phyloP scores from a whole-genome alignment of 2,329 filamentous ascomycete species.

The Neofusicoccum kwambonambiense region DNA sequence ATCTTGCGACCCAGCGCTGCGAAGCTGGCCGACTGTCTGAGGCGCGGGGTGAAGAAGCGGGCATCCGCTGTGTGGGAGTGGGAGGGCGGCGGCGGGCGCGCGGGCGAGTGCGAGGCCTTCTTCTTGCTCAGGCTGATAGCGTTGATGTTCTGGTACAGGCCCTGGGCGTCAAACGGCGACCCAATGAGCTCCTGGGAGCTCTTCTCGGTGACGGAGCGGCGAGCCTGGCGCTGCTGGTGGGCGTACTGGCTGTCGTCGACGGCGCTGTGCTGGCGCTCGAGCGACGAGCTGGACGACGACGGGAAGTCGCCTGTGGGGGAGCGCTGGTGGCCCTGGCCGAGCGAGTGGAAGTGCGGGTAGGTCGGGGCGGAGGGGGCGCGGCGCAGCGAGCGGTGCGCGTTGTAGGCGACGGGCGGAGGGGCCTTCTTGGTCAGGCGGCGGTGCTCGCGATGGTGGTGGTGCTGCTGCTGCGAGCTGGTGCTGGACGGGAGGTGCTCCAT shows the following conservation, averaged over 20 bases:
- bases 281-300: conserved; percentile 19
- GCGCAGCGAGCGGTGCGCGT: conserved; percentile 22
- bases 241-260: conserved; percentile 8
- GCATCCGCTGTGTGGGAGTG: conserved; percentile 31
- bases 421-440: conserved; percentile 23
- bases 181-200: conserved; percentile 37
- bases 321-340: conserved; percentile 19
- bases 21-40: conserved; percentile 44
- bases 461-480: conserved; percentile 7
- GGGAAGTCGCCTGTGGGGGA: conserved; percentile 18
- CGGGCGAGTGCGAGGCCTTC: conserved; percentile 9
- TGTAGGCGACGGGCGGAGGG: conserved; percentile 26
- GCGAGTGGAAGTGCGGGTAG: conserved; percentile 23
- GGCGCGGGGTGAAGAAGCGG: conserved; percentile 28
- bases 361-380: conserved; percentile 29
- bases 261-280: conserved; percentile 18
- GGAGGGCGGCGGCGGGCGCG: conserved; percentile 27
- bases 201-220: conserved; percentile 31
- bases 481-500: conserved; percentile 16
- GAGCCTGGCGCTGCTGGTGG: neutral
- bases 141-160: conserved; percentile 38
- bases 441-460: conserved; percentile 18
- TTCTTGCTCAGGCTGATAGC: conserved; percentile 24
- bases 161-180: conserved; percentile 40
- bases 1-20: conserved; percentile 44